Percentiles rank a stretch among this genome's conserved stretches.
These are phyloP conservation scores for Gynostemma pentaphyllum DNA, from an alignment of 306 rosid species.

Conservation along the genomic window DNA sequence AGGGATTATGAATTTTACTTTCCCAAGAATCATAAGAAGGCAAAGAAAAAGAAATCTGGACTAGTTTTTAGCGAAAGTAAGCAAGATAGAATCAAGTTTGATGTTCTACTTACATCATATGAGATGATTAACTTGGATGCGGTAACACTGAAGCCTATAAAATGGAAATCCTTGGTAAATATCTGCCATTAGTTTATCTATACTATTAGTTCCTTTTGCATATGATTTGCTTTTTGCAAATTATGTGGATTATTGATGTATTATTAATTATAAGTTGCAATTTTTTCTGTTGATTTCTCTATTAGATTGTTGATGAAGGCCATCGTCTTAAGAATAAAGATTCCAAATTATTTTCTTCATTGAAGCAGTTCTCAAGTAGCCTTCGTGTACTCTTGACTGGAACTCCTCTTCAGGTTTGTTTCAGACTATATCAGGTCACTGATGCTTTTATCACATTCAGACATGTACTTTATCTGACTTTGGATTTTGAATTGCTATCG, in stretches of 20 bases:
- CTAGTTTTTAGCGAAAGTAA: constrained; percentile 58
- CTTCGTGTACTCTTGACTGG: constrained; percentile 96
- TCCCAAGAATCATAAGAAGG: constrained; percentile 77
- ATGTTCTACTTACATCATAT: constrained; percentile 91
- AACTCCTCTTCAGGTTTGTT: constrained; percentile 95
- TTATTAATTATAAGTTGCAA: neutral
- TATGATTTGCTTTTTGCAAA: neutral
- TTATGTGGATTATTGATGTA: neutral
- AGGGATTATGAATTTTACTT: constrained; percentile 87
- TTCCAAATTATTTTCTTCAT: constrained; percentile 85
- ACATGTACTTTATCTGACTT: neutral
- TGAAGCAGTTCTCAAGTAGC: constrained; percentile 68
- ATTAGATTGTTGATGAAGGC: constrained; percentile 95
- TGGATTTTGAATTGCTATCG: neutral
- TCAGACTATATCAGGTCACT: constrained; percentile 10
- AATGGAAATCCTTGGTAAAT: constrained; percentile 89
- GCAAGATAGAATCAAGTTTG: constrained; percentile 95
- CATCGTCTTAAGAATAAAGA: constrained; percentile 98
- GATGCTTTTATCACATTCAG: neutral
- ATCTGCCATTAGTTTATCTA: constrained; percentile 8
- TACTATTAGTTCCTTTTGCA: constrained; percentile 5
- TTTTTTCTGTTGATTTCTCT: constrained; percentile 19
- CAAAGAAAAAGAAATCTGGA: constrained; percentile 82
- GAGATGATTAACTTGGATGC: constrained; percentile 94
- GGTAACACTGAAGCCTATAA: constrained; percentile 63